Evolutionary conservation across 2,329 filamentous ascomycete species (phyloP).

Genomic region (Pseudogymnoascus sp.): DNA sequence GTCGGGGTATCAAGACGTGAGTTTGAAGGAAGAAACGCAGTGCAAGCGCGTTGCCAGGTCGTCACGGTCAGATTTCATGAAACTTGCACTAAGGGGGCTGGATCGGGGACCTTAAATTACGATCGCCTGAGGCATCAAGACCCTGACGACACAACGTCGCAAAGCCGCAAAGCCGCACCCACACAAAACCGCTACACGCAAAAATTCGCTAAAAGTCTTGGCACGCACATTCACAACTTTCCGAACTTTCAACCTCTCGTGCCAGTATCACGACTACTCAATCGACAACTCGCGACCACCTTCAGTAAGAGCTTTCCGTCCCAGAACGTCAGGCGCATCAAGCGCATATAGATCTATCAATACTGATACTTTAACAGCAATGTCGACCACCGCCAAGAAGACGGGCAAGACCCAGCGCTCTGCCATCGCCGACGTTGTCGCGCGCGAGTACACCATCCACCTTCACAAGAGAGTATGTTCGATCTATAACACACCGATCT

Average conservation of each 20-base stretch:
- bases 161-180: background rate
- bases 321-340: background rate
- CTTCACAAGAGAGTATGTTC: slow-evolving; percentile 95
- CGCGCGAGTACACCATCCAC: slow-evolving; percentile 99
- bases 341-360: background rate
- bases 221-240: slow-evolving; percentile 15
- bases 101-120: slow-evolving; percentile 3
- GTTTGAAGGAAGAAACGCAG: background rate
- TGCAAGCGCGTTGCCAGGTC: background rate
- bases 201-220: slow-evolving; percentile 10
- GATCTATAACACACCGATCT: slow-evolving; percentile 30
- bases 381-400: slow-evolving; percentile 58
- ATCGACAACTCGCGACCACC: slow-evolving; percentile 21
- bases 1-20: background rate
- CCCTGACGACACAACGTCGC: background rate
- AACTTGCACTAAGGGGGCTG: slow-evolving; percentile 7
- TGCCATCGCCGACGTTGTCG: slow-evolving; percentile 97
- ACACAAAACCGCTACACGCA: background rate
- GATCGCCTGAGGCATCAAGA: slow-evolving; percentile 4
- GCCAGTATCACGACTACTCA: slow-evolving; percentile 17
- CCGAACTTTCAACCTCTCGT: slow-evolving; percentile 15
- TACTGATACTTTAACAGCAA: slow-evolving; percentile 38
- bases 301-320: slow-evolving; percentile 19
- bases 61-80: slow-evolving; percentile 3
- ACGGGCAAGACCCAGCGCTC: slow-evolving; percentile 69